Evolutionary conservation across 169 alveolate species (phyloP), one percentile per base, ranked within the genome.

Genomic region (Plasmodium vivax): DNA sequence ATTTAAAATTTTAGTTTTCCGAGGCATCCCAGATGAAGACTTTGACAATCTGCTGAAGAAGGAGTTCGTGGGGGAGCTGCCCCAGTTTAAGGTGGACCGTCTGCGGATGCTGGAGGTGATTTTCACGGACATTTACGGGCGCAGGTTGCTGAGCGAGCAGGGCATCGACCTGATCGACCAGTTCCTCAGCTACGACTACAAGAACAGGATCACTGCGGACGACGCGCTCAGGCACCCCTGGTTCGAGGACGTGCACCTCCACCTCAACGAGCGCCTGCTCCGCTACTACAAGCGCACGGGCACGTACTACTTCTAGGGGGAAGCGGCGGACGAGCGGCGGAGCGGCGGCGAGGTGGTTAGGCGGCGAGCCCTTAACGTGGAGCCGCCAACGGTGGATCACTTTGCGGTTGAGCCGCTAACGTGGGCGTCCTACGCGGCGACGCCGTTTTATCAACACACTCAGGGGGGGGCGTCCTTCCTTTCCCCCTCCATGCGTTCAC

Each of bases 211-310:
- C 1, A 97, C 98, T 36, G 98, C 98, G 30, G 91, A 95, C 73
- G 97, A 97, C 79, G 98, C 98, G 34, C 83, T 97, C 16, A 88
- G 93, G 30, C 98, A 97, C 93, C 95, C 96, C 19, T 97, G 98
- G 96, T 98, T 98, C 75, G 92, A 94, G 47, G 97, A 97, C 83
- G 95, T 96, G n/a, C 93, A 92, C 34, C 34, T 88, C 10, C 47
- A 79, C 45, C 54, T 88, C 7, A 88, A 88, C 62, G 90, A 88
- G 30, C 84, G 82, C 27, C 72, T 88, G 16, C 73, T 88, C 19
- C 58, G 38, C 9, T 88, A 80, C 82, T 88, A 88, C 82, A 88
- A 88, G 41, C 73, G 62, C 23, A 88, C 68, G n/a, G 94, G 94
- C 6, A 87, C 94, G 4, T 87, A 87, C 43, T 87, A 87, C 45